A percentile compares a stretch with the other conserved stretches of the same genome.
phyloP scores from a whole-genome alignment of 2,329 filamentous ascomycete genomes.

The Colletotrichum sp. region DNA sequence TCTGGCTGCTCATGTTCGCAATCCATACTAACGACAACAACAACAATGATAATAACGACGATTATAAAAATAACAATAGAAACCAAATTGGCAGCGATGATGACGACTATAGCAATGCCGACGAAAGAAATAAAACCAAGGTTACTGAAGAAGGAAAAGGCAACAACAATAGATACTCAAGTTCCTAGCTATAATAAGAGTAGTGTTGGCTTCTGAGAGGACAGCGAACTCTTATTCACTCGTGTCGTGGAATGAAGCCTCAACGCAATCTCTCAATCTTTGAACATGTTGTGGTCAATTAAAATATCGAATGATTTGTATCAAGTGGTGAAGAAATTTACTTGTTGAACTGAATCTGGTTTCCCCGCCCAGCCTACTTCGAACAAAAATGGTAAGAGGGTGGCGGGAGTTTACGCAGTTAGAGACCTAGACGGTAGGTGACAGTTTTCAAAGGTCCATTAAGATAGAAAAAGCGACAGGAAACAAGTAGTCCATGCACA shows the following conservation, averaged over 20 bases:
- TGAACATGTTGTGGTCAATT: neutral
- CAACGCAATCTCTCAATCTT: neutral
- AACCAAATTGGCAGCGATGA: too few relatives aligned
- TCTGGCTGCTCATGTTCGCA: neutral
- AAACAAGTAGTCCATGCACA: neutral
- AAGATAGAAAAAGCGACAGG: neutral
- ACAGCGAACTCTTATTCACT: neutral
- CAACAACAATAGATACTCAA: neutral
- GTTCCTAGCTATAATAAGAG: too few relatives aligned
- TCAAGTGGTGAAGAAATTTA: too few relatives aligned
- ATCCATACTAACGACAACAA: too few relatives aligned
- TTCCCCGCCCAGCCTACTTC: too few relatives aligned
- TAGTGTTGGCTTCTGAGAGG: neutral
- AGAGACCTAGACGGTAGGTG: neutral
- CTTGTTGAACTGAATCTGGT: too few relatives aligned
- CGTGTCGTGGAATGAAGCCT: neutral
- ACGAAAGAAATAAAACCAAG: accelerated
- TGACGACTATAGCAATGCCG: neutral
- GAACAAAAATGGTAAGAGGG: neutral
- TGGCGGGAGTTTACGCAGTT: neutral
- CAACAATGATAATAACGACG: too few relatives aligned
- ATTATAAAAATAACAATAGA: too few relatives aligned
- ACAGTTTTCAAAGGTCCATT: accelerated
- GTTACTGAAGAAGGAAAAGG: neutral
- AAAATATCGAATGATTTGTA: neutral